These are phyloP conservation scores for Lagenidium giganteum DNA, from an alignment of 352 stramenopile species.

Conservation along the genomic window DNA sequence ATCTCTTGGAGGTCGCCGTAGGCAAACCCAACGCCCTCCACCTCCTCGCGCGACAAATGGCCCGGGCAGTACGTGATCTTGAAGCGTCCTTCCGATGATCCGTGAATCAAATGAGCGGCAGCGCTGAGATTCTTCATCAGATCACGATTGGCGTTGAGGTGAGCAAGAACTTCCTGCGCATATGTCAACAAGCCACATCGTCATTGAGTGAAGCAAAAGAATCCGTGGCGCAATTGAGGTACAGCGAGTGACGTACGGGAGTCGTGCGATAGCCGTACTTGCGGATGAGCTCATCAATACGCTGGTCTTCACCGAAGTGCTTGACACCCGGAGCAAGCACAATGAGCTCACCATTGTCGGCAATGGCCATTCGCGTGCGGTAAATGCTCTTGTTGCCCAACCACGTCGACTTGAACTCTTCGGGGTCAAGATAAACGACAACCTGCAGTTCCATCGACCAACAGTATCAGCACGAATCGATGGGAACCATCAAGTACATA, in stretches of 20 bases:
- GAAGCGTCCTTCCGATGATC: constrained; percentile 96
- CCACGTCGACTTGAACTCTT: constrained; percentile 98
- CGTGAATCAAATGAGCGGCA: constrained; percentile 96
- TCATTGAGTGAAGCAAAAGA: background rate
- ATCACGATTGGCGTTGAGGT: constrained; percentile 89
- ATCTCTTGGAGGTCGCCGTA: constrained; percentile 88
- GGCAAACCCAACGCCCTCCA: constrained; percentile 92
- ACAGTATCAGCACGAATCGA: too few species aligned
- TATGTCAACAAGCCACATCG: background rate
- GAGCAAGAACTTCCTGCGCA: constrained; percentile 85
- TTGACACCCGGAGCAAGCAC: constrained; percentile 93
- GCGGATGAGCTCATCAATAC: constrained; percentile 95
- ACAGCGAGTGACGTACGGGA: constrained; percentile 43
- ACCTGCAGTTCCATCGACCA: too few species aligned
- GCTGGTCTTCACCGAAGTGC: constrained; percentile 93
- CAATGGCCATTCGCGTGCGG: constrained; percentile 96
- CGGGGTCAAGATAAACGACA: constrained; percentile 94
- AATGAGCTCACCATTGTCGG: constrained; percentile 92
- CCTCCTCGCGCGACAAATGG: constrained; percentile 88
- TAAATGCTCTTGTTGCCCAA: constrained; percentile 99
- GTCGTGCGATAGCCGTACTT: constrained; percentile 97
- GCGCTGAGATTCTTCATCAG: constrained; percentile 95
- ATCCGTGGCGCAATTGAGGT: background rate
- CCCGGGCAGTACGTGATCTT: constrained; percentile 92
- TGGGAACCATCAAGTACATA: background rate